Conservation (phyloP, 768 basidiomycete species). For the Dioszegia aurantiaca region DNA sequence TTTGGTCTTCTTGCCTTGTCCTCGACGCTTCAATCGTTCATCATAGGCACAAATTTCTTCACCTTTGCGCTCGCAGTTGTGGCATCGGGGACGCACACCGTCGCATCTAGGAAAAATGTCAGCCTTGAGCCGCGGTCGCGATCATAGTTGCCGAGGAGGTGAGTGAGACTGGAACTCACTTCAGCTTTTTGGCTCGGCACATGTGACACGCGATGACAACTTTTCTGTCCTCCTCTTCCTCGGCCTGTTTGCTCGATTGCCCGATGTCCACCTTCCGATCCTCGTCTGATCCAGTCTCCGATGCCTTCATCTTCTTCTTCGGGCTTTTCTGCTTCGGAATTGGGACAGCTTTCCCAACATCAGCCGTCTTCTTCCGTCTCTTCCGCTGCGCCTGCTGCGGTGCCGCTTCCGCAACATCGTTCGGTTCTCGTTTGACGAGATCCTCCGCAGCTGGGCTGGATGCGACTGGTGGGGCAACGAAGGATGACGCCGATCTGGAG, state of each 20-base stretch:
- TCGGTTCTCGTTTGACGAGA: too few species aligned
- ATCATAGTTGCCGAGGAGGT: background rate
- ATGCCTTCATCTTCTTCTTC: too few species aligned
- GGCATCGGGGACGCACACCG: conserved; percentile 48
- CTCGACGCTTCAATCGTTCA: conserved; percentile 44
- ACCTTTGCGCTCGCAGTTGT: conserved; percentile 42
- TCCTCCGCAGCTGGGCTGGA: too few species aligned
- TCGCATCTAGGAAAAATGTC: conserved; percentile 41
- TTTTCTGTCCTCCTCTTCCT: conserved; percentile 22
- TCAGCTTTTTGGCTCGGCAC: conserved; percentile 42
- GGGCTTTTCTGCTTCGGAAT: too few species aligned
- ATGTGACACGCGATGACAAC: conserved; percentile 38
- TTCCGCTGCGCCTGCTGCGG: too few species aligned
- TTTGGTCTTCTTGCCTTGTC: conserved; percentile 51
- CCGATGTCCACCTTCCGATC: background rate
- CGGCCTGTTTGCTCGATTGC: background rate
- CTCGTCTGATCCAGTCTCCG: background rate
- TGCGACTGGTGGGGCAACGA: too few species aligned
- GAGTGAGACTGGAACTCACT: conserved; percentile 24
- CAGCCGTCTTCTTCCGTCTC: too few species aligned
- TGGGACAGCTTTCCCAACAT: too few species aligned
- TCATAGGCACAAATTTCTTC: conserved; percentile 49
- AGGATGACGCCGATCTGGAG: too few species aligned
- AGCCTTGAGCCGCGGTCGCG: background rate
- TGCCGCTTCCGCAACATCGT: too few species aligned